These are phyloP conservation scores for Colletotrichum aenigma DNA, from an alignment of 2,329 filamentous ascomycete species.

Conservation along the genomic window DNA sequence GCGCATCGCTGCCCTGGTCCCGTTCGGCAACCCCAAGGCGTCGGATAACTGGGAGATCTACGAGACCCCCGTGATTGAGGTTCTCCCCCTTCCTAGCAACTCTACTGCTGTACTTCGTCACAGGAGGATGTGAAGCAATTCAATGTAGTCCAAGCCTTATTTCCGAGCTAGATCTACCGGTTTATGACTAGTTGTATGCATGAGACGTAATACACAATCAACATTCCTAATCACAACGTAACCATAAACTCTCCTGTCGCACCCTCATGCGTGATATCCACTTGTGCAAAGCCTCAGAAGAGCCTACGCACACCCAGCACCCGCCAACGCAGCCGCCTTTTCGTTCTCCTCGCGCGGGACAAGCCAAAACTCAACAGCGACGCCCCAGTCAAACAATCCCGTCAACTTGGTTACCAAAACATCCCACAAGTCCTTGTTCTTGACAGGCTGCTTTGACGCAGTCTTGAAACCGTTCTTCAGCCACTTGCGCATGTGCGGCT, in stretches of 20 bases:
- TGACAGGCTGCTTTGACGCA: background rate
- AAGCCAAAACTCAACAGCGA: background rate
- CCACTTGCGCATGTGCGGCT: background rate
- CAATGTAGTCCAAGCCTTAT: no score
- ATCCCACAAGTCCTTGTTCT: background rate
- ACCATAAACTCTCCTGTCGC: background rate
- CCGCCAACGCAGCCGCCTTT: background rate
- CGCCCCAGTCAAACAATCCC: background rate
- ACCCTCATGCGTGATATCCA: background rate
- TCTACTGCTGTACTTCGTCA: background rate
- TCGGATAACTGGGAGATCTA: constrained; percentile 46
- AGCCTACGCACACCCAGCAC: background rate
- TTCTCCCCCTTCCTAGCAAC: constrained; percentile 20
- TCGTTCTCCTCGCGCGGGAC: background rate
- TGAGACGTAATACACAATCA: background rate
- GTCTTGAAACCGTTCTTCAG: background rate
- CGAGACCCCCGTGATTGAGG: constrained; percentile 35
- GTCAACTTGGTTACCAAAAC: background rate
- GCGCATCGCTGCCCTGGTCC: constrained; percentile 43
- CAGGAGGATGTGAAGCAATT: background rate
- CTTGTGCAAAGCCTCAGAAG: background rate
- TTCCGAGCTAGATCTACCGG: background rate
- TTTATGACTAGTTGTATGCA: rapidly evolving
- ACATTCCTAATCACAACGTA: rapidly evolving
- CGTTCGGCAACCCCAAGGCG: constrained; percentile 43